Conservation (phyloP, 108 stramenopile species). For the Fragilariopsis cylindrus region DNA sequence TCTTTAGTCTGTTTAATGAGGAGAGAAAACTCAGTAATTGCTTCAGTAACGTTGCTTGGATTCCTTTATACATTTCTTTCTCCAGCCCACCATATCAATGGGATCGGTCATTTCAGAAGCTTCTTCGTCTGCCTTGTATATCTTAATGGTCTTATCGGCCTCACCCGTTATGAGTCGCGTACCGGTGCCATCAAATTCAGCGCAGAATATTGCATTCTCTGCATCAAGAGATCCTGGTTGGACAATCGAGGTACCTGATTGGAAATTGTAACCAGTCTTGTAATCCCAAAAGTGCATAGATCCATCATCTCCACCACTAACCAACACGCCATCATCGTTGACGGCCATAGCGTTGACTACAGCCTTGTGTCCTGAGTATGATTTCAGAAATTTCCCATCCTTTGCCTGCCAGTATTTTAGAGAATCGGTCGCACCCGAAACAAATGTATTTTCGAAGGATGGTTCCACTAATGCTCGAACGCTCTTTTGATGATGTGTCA, state of each 20-base stretch:
- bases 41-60: slow-evolving; percentile 70
- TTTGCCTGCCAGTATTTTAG: slow-evolving; percentile 96
- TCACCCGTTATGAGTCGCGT: slow-evolving; percentile 96
- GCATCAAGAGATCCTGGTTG: slow-evolving; percentile 98
- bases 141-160: slow-evolving; percentile 99
- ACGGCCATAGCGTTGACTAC: slow-evolving; percentile 95
- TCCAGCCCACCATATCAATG: slow-evolving; percentile 94
- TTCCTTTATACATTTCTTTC: slow-evolving; percentile 89
- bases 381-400: slow-evolving; percentile 93
- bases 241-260: slow-evolving; percentile 80
- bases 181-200: slow-evolving; percentile 95
- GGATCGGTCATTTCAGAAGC: slow-evolving; percentile 94
- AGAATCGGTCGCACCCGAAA: slow-evolving; percentile 93
- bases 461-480: slow-evolving; percentile 87
- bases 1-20: too few relatives aligned
- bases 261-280: slow-evolving; percentile 94
- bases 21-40: too few relatives aligned
- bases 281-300: slow-evolving; percentile 98
- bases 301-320: slow-evolving; percentile 98
- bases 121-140: slow-evolving; percentile 95
- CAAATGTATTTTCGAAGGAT: slow-evolving; percentile 93
- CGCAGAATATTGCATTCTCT: slow-evolving; percentile 95
- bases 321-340: slow-evolving; percentile 95
- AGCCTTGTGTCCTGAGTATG: slow-evolving; percentile 91
- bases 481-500: slow-evolving; percentile 99